Evolutionary conservation across 306 rosid species (phyloP), one percentile per base, ranked within the genome.

Genomic region (Coriaria nepalensis): DNA sequence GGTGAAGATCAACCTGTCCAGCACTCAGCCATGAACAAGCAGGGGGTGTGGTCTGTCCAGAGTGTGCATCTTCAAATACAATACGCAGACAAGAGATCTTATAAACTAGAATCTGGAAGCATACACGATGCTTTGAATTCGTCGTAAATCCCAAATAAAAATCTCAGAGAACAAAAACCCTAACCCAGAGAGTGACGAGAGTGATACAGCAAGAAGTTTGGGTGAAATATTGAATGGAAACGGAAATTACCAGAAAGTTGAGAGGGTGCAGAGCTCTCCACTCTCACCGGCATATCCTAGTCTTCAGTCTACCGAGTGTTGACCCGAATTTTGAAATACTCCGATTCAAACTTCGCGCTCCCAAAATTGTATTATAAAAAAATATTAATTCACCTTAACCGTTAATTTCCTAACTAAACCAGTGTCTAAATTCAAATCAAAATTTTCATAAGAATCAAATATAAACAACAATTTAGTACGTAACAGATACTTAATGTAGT

Each of bases 211-310:
- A 5, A 2, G 11, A 33, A 40, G 40, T 35, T 13, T 5, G 20
- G 42, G 2, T 35, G 9, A 43, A 54, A 6, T 35, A 65, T 47
- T 5, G 47, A 20, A 4, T 10, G 49, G 49, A 45, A 52, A 40
- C 6, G 33, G 7, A 65, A 52, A 11, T 70, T n/a, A 84, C 95
- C 87, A 40, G 87, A 73, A 61, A 71, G 65, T 67, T 63, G 94
- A 65, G 93, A 77, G 66, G 84, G 74, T 9, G 84, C 15, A n/a
- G 85, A 69, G 70, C 65, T 79, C 52, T 84, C 97, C 33, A 78
- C 95, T 69, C 92, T 69, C 54, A 84, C 97, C 34, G 95, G 95
- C 95, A 90, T 88, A 40, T 65, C 47, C n/a, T n/a, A n/a, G n/a
- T n/a, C n/a, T n/a, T n/a, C n/a, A n/a, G n/a, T n/a, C n/a, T n/a